Evolutionary conservation across 352 stramenopile species (phyloP).

Genomic region (Globisporangium spinosum): DNA sequence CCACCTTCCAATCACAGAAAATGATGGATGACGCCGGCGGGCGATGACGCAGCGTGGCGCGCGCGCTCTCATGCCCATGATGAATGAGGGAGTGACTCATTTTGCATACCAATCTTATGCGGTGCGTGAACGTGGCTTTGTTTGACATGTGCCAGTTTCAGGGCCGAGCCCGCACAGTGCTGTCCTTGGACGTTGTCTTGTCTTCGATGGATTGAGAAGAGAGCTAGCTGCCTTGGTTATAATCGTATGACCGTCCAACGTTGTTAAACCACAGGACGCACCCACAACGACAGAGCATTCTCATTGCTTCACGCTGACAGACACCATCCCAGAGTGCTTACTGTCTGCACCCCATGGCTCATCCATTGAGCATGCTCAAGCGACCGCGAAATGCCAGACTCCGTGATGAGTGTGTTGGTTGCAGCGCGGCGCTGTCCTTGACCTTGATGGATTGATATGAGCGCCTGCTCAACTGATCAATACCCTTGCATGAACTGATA

Average conservation of each 20-base stretch:
- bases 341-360: too few species aligned
- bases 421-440: neutral
- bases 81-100: neutral
- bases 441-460: neutral
- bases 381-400: too few species aligned
- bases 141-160: neutral
- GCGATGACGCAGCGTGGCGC: slow-evolving; percentile 1
- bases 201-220: too few species aligned
- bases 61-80: neutral
- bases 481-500: neutral
- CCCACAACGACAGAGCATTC: too few species aligned
- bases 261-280: too few species aligned
- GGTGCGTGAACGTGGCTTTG: neutral
- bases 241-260: too few species aligned
- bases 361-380: too few species aligned
- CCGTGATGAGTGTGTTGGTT: too few species aligned
- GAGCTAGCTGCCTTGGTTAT: too few species aligned
- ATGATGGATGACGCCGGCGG: slow-evolving; percentile 1
- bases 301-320: too few species aligned
- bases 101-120: neutral
- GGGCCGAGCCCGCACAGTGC: neutral
- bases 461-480: neutral
- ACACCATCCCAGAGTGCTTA: too few species aligned
- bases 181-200: neutral
- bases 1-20: slow-evolving; percentile 4